Conservation (phyloP, 495 filamentous ascomycete species). For the Tuber magnatum region DNA sequence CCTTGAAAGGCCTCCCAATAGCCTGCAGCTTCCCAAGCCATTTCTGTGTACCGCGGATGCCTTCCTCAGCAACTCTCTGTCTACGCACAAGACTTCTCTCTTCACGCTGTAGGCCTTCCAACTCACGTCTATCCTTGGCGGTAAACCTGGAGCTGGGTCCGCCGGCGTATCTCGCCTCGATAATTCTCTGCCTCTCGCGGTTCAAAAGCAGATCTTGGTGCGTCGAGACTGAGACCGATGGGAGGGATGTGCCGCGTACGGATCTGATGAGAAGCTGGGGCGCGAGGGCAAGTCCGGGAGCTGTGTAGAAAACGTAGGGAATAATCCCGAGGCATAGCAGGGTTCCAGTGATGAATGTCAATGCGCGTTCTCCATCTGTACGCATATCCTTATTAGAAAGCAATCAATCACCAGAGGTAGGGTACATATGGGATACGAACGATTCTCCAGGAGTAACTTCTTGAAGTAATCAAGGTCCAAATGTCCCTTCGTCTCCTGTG, state of each 20-base stretch:
- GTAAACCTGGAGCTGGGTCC: constrained; percentile 61
- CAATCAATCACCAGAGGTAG: constrained; percentile 10
- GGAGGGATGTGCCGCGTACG: constrained; percentile 70
- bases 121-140: constrained; percentile 75
- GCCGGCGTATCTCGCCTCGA: constrained; percentile 78
- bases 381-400: background rate
- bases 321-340: constrained; percentile 77
- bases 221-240: constrained; percentile 65
- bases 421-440: constrained; percentile 46
- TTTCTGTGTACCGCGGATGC: constrained; percentile 59
- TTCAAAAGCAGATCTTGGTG: constrained; percentile 73
- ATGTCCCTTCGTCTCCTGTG: constrained; percentile 53
- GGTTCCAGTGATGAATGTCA: constrained; percentile 80
- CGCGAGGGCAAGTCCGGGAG: constrained; percentile 77
- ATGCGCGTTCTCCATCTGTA: constrained; percentile 75
- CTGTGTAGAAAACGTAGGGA: constrained; percentile 82
- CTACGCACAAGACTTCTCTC: constrained; percentile 86
- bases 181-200: constrained; percentile 79
- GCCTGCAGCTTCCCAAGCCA: constrained; percentile 71
- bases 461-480: constrained; percentile 89
- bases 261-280: constrained; percentile 87
- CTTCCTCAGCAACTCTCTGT: constrained; percentile 74
- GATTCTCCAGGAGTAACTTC: constrained; percentile 70
- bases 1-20: constrained; percentile 71
- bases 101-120: constrained; percentile 78